phyloP scores from a whole-genome alignment of 2,329 filamentous ascomycete genomes.

The Aspergillus sp. region DNA sequence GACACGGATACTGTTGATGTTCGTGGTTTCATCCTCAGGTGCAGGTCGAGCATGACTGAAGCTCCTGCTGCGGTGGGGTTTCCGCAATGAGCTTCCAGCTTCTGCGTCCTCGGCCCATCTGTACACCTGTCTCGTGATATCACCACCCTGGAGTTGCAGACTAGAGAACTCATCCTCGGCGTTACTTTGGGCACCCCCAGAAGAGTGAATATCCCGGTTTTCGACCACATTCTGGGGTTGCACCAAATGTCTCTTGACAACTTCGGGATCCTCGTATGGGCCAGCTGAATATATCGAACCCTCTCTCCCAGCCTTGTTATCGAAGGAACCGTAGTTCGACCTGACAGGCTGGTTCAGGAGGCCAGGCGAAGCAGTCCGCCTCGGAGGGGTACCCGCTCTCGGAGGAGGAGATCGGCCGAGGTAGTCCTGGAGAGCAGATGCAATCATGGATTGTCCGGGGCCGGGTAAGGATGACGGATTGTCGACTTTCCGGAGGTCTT shows the following conservation, averaged over 20 bases:
- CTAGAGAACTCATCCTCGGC: conserved; percentile 89
- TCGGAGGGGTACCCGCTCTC: conserved; percentile 48
- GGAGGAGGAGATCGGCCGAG: conserved; percentile 56
- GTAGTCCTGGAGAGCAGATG: conserved; percentile 79
- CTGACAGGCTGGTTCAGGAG: conserved; percentile 57
- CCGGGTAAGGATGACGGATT: conserved; percentile 65
- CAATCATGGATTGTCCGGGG: conserved; percentile 83
- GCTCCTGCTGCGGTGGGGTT: conserved; percentile 79
- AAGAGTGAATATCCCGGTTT: conserved; percentile 33
- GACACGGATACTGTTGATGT: conserved; percentile 88
- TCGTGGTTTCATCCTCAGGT: conserved; percentile 75
- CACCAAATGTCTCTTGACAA: conserved; percentile 86
- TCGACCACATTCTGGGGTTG: conserved; percentile 57
- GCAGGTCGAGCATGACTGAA: conserved; percentile 77
- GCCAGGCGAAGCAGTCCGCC: conserved; percentile 61
- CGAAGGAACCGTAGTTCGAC: conserved; percentile 84
- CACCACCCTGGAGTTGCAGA: conserved; percentile 86
- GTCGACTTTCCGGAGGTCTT: conserved; percentile 63
- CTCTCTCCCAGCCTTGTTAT: conserved; percentile 61
- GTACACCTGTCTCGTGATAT: conserved; percentile 93
- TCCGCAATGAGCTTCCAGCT: conserved; percentile 58
- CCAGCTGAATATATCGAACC: conserved; percentile 51
- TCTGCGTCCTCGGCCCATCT: conserved; percentile 92
- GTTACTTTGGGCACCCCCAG: conserved; percentile 38
- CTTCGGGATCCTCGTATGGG: conserved; percentile 84